phyloP scores from a whole-genome alignment of 352 stramenopile species.

The Pythium volutum region DNA sequence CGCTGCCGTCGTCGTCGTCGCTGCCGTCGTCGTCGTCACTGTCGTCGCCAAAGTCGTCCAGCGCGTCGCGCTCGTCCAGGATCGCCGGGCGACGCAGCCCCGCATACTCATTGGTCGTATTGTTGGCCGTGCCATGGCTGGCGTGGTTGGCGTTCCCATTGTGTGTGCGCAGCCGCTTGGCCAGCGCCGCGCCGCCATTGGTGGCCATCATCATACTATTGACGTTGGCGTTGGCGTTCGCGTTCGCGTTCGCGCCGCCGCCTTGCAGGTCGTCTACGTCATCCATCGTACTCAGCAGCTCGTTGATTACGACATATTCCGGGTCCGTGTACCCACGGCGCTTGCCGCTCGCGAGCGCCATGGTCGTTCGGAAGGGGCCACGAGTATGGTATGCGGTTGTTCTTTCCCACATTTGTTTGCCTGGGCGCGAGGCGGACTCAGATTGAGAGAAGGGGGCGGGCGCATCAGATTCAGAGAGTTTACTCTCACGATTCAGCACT shows the following conservation, averaged over 20 bases:
- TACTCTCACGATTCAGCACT: background rate
- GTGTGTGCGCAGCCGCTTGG: slow-evolving; percentile 15
- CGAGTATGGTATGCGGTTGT: background rate
- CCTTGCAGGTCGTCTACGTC: slow-evolving; percentile 50
- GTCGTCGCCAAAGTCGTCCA: slow-evolving; percentile 11
- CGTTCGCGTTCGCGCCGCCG: slow-evolving; percentile 1
- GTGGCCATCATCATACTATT: background rate
- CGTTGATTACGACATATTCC: slow-evolving; percentile 63
- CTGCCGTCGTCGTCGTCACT: slow-evolving; percentile 18
- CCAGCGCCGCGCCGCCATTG: background rate
- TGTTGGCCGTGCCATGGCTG: background rate
- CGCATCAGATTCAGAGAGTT: background rate
- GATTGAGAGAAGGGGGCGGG: background rate
- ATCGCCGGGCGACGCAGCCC: slow-evolving; percentile 4
- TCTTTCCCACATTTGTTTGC: background rate
- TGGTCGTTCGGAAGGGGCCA: background rate
- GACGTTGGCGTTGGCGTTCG: background rate
- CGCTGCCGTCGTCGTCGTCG: slow-evolving; percentile 20
- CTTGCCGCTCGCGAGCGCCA: slow-evolving; percentile 20
- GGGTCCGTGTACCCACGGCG: slow-evolving; percentile 39
- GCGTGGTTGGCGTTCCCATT: background rate
- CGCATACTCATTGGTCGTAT: background rate
- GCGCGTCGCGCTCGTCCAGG: slow-evolving; percentile 3
- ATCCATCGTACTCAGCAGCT: slow-evolving; percentile 60
- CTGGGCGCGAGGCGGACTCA: slow-evolving; percentile 4